Evolutionary conservation across 148 eudicot genomes (phyloP), one percentile per base, ranked within the genome.

Genomic region (Rhododendron ovatum): DNA sequence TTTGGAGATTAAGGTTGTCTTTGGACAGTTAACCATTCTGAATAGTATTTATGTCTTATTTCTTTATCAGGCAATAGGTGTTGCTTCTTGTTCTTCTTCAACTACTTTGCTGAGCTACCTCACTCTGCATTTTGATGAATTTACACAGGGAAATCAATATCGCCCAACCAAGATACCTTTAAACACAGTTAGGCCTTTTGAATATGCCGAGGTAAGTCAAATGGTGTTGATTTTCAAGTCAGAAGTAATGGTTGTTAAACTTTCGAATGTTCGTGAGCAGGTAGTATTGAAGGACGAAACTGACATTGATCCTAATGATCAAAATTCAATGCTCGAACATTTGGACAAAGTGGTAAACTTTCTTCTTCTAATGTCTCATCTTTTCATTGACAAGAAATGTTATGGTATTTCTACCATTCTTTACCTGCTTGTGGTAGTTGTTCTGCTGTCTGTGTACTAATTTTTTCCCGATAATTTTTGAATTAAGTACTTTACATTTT

Each of bases 111-210:
- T 71, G 65, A 50, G 65, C 41, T 50, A 87, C 53, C 51, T 39
- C 71, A 61, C 63, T 53, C 30, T 79, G 26, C 28, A 43, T 71
- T 59, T 11, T 69, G 74, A 22, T 81, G 45, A 73, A 57, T 81
- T 39, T 89, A 37, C 78, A n/a, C 85, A 97, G 99, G 99, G 98
- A 88, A 97, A 97, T 86, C 99, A 97, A 88, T 97, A 97, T 86
- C 98, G 99, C 37, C 98, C 99, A 67, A 94, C 98, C 83, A 97
- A 97, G 94, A 95, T 97, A 93, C 98, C 98, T 86, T 89, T 97
- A 61, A 92, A 92, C 83, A 93, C 98, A 85, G 99, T 97, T 84
- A 93, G 99, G 91, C 98, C 95, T 51, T 97, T 97, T 89, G 96
- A 93, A 89, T 97, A 95, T 90, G 85, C 96, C 77, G 99, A 97